These are phyloP conservation scores for Cercospora sesami DNA, from an alignment of 2,329 filamentous ascomycete species.

Conservation along the genomic window DNA sequence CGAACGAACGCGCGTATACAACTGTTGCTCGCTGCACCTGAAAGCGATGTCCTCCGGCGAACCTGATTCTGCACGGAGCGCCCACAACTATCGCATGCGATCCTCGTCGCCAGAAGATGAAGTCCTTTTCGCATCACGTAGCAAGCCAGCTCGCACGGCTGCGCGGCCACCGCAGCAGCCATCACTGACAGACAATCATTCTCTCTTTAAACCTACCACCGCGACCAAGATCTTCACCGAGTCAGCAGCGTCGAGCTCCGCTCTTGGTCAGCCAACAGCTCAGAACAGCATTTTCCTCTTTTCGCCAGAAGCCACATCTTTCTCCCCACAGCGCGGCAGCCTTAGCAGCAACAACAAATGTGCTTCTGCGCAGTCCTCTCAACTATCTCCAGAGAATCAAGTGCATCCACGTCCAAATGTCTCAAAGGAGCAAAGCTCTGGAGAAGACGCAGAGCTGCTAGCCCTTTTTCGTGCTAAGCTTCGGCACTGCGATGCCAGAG, in stretches of 20 bases:
- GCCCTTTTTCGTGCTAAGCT: neutral
- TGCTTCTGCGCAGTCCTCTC: neutral
- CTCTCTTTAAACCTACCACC: neutral
- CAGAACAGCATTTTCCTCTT: neutral
- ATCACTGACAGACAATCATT: neutral
- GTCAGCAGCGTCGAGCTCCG: neutral
- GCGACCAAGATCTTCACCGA: neutral
- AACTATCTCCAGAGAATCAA: neutral
- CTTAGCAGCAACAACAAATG: neutral
- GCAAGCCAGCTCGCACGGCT: neutral
- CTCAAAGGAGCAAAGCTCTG: neutral
- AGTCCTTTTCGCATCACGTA: neutral
- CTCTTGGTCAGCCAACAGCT: neutral
- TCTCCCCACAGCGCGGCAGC: neutral
- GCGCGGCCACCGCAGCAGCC: neutral
- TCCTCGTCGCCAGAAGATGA: neutral
- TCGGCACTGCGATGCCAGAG: neutral
- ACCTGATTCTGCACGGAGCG: neutral
- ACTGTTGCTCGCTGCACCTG: neutral
- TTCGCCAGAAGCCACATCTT: neutral
- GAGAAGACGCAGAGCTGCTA: neutral
- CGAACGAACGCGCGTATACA: neutral
- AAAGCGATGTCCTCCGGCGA: neutral
- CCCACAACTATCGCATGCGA: neutral
- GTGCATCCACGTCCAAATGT: neutral